phyloP scores from a whole-genome alignment of 106 monocot species.

The Allium fistulosum region DNA sequence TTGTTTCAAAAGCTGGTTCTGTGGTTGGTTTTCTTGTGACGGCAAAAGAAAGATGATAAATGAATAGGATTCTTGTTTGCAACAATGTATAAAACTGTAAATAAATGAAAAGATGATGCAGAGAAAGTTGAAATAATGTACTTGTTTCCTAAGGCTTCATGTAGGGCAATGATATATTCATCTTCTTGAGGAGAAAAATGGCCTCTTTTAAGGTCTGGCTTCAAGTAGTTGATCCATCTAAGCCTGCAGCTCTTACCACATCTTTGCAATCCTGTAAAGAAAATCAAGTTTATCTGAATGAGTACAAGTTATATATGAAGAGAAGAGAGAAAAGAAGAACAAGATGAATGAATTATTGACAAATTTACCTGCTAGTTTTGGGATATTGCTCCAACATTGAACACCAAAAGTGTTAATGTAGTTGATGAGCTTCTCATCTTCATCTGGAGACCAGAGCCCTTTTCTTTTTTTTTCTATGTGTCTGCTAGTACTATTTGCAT shows the following conservation, averaged over 20 bases:
- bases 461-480: conserved; percentile 7
- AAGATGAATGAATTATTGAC: too few species aligned
- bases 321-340: neutral
- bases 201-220: conserved; percentile 50
- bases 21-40: too few species aligned
- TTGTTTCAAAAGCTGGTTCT: too few species aligned
- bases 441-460: conserved; percentile 25
- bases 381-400: conserved; percentile 67
- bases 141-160: conserved; percentile 37
- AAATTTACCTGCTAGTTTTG: too few species aligned
- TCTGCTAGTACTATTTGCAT: neutral
- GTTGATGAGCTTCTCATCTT: conserved; percentile 60
- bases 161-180: conserved; percentile 26
- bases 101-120: neutral
- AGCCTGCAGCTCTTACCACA: conserved; percentile 76
- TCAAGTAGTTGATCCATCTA: conserved; percentile 64
- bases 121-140: neutral
- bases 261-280: conserved; percentile 45
- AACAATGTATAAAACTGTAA: neutral
- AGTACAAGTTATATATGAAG: neutral
- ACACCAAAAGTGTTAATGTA: conserved; percentile 55
- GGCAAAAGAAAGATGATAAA: too few species aligned
- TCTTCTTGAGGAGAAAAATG: conserved; percentile 38
- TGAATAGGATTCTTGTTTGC: too few species aligned
- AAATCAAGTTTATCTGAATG: neutral